Evolutionary conservation across 2,329 filamentous ascomycete genomes (phyloP).

Genomic region (Plectosphaerella cucumerina): DNA sequence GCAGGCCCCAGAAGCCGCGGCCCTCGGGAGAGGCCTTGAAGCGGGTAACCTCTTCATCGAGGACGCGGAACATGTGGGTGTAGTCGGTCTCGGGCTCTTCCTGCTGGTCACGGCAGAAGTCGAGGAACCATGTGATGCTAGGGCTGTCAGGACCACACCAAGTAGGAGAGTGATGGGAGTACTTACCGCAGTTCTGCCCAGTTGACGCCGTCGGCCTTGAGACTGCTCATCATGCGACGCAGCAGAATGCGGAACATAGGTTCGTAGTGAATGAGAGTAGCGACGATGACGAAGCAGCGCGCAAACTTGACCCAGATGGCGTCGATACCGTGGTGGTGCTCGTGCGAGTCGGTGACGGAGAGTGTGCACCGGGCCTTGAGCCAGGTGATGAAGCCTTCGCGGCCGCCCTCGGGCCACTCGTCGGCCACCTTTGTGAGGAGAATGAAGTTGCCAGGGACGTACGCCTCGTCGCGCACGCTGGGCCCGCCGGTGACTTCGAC

Average conservation of each 20-base stretch:
- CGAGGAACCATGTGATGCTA: constrained; percentile 60
- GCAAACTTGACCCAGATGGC: constrained; percentile 82
- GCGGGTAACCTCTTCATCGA: constrained; percentile 71
- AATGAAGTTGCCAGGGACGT: constrained; percentile 55
- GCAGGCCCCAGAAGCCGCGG: constrained; percentile 75
- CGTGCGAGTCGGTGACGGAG: constrained; percentile 65
- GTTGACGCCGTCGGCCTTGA: constrained; percentile 76
- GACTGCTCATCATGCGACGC: constrained; percentile 62
- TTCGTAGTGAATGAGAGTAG: constrained; percentile 80
- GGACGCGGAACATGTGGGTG: constrained; percentile 63
- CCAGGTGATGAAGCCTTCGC: constrained; percentile 71
- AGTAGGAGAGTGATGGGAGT: not conserved
- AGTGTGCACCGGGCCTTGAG: constrained; percentile 70
- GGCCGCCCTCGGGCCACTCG: constrained; percentile 69
- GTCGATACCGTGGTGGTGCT: constrained; percentile 79
- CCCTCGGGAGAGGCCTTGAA: constrained; percentile 73
- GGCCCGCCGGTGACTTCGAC: constrained; percentile 37
- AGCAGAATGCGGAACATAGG: constrained; percentile 80
- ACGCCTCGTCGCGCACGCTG: constrained; percentile 61
- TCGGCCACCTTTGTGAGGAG: constrained; percentile 61
- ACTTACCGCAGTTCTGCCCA: constrained; percentile 72
- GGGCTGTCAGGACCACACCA: constrained; percentile 5
- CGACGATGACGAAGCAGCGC: constrained; percentile 68
- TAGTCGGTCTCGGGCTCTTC: constrained; percentile 66
- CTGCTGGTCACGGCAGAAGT: constrained; percentile 61